A percentile compares a stretch with the other conserved stretches of the same genome.
phyloP scores from a whole-genome alignment of 805 yeast genomes.

The Wickerhamiella australiensis region DNA sequence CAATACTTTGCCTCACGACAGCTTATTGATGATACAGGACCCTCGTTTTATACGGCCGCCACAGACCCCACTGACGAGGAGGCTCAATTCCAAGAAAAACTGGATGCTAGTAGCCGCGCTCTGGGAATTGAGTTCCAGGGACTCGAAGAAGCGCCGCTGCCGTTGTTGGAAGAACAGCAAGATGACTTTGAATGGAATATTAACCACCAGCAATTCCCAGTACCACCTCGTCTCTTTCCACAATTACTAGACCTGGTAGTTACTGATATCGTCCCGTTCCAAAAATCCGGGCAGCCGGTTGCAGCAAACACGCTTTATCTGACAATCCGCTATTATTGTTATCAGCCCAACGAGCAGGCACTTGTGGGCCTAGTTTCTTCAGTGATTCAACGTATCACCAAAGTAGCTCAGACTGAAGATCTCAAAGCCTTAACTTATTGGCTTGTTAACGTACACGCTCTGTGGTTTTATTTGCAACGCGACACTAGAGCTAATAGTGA shows the following conservation, averaged over 20 bases:
- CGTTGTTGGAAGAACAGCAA: background rate
- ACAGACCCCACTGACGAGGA: constrained; percentile 20
- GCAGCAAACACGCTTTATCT: constrained; percentile 35
- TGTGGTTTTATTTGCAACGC: constrained; percentile 63
- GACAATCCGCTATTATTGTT: constrained; percentile 31
- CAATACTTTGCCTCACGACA: constrained; percentile 39
- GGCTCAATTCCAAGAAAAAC: constrained; percentile 15
- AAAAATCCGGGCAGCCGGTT: constrained; percentile 29
- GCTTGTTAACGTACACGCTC: constrained; percentile 67
- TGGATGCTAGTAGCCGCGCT: constrained; percentile 20
- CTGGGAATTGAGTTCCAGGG: constrained; percentile 14
- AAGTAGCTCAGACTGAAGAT: constrained; percentile 28
- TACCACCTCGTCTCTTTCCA: constrained; percentile 30
- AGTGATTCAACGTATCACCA: constrained; percentile 26
- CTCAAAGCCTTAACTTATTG: constrained; percentile 55
- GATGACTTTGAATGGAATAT: constrained; percentile 32
- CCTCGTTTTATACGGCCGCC: constrained; percentile 17
- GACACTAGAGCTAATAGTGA: constrained; percentile 37
- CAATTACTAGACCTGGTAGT: constrained; percentile 30
- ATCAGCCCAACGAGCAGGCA: constrained; percentile 27
- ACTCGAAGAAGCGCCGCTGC: background rate
- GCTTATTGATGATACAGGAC: constrained; percentile 14
- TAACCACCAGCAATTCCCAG: constrained; percentile 32
- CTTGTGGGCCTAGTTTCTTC: constrained; percentile 27
- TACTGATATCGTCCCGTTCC: constrained; percentile 29